These are phyloP conservation scores for Mucor indicus DNA, from an alignment of 371 early-diverging fungal species.

Conservation along the genomic window DNA sequence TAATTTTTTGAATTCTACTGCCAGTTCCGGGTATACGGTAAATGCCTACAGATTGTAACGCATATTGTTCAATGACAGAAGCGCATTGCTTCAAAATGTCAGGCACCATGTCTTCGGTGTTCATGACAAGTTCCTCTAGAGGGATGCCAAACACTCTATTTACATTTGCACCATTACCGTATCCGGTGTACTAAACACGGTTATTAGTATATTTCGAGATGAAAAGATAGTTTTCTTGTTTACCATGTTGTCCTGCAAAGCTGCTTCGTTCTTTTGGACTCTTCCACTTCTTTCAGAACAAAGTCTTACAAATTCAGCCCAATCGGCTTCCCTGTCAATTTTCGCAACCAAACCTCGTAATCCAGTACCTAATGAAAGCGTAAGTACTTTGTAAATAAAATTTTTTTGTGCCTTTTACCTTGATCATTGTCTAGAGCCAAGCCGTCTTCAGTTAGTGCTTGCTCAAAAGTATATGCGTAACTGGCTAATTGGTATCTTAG, in stretches of 20 bases:
- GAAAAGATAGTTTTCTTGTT: too few species aligned
- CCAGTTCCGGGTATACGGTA: constrained; percentile 82
- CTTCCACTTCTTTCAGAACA: constrained; percentile 20
- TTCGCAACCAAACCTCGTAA: constrained; percentile 53
- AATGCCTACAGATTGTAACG: constrained; percentile 69
- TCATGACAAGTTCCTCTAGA: constrained; percentile 56
- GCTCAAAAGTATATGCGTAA: constrained; percentile 60
- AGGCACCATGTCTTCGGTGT: constrained; percentile 71
- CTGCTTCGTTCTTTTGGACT: constrained; percentile 18
- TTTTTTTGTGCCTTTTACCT: constrained; percentile 24
- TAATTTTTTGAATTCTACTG: constrained; percentile 28
- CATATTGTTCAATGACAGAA: constrained; percentile 70
- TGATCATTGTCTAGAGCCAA: constrained; percentile 32
- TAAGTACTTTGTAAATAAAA: constrained; percentile 40
- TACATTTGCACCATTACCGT: neutral
- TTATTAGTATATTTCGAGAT: too few species aligned
- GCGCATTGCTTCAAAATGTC: constrained; percentile 71
- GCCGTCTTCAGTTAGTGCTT: constrained; percentile 33
- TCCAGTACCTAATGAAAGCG: constrained; percentile 40
- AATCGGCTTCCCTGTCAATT: constrained; percentile 60
- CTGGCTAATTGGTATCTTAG: constrained; percentile 68
- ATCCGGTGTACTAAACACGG: neutral
- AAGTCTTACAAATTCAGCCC: constrained; percentile 19
- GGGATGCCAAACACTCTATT: constrained; percentile 68
- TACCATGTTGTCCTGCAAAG: constrained; percentile 10